These are phyloP conservation scores for Phaffomyces opuntiae DNA, from an alignment of 805 yeast genomes.

Conservation along the genomic window DNA sequence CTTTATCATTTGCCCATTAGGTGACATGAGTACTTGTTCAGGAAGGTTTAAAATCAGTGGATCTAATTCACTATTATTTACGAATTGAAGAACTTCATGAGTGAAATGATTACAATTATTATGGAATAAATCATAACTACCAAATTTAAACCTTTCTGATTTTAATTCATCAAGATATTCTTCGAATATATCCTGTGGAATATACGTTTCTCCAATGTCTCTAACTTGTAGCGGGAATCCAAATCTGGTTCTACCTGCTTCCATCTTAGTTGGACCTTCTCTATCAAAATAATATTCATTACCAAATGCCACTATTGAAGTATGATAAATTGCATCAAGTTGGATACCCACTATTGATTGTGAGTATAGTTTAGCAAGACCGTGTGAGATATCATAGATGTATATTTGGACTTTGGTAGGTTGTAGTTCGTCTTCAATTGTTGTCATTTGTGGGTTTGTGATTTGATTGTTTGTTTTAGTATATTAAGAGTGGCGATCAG, in stretches of 20 bases:
- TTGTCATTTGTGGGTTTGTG: not conserved
- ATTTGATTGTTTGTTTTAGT: not conserved
- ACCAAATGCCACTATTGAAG: conserved; percentile 48
- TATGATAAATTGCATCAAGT: conserved; percentile 63
- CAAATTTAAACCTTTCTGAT: conserved; percentile 32
- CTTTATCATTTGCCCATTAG: conserved; percentile 42
- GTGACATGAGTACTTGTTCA: conserved; percentile 40
- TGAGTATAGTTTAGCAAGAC: conserved; percentile 48
- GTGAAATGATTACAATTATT: conserved; percentile 69
- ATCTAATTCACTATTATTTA: conserved; percentile 51
- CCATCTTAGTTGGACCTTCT: conserved; percentile 39
- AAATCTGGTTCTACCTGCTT: conserved; percentile 51
- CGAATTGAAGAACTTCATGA: conserved; percentile 47
- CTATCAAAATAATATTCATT: conserved; percentile 53
- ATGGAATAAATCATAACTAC: conserved; percentile 47
- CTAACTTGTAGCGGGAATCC: conserved; percentile 49
- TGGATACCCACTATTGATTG: conserved; percentile 44
- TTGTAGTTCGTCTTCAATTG: not conserved
- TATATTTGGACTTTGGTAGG: conserved; percentile 13
- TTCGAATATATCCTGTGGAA: conserved; percentile 43
- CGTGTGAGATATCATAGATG: conserved; percentile 59
- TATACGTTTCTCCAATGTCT: conserved; percentile 45
- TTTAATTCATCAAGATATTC: conserved; percentile 47
- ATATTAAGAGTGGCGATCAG: too few relatives aligned
- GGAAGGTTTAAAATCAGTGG: conserved; percentile 47